These are phyloP conservation scores for Stygiomarasmius scandens DNA, from an alignment of 1,284 basidiomycete species.

Conservation along the genomic window DNA sequence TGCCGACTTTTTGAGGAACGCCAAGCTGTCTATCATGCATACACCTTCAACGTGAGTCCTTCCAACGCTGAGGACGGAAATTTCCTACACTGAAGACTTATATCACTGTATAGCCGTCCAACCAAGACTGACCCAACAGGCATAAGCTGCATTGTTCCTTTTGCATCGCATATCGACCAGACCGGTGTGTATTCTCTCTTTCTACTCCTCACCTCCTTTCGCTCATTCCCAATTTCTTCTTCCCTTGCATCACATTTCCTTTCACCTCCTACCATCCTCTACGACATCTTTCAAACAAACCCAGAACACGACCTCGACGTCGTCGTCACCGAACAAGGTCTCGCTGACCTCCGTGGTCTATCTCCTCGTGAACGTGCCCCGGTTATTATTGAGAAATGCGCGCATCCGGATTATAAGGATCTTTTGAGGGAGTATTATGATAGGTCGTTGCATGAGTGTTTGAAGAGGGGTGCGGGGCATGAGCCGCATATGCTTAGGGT, in stretches of 20 bases:
- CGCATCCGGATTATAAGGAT: conserved; percentile 52
- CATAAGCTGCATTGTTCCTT: conserved; percentile 55
- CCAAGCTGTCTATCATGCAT: conserved; percentile 55
- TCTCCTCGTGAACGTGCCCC: conserved; percentile 51
- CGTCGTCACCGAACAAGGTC: conserved; percentile 51
- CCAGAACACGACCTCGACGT: conserved; percentile 49
- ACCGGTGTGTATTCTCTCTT: conserved; percentile 35
- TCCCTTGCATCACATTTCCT: no score
- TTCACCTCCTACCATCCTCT: no score
- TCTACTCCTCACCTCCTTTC: not conserved
- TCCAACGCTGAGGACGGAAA: no score
- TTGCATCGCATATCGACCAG: conserved; percentile 52
- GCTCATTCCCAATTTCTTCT: no score
- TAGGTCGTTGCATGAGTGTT: conserved; percentile 46
- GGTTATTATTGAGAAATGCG: conserved; percentile 52
- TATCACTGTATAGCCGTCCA: conserved; percentile 42
- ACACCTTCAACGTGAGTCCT: conserved; percentile 44
- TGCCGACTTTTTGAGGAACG: conserved; percentile 53
- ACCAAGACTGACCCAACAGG: conserved; percentile 52
- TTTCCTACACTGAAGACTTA: no score
- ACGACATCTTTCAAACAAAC: no score
- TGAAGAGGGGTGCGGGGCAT: conserved; percentile 47
- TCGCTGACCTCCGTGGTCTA: conserved; percentile 53
- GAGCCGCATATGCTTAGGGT: conserved; percentile 54
- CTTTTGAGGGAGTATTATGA: conserved; percentile 48